Evolutionary conservation across 2,329 filamentous ascomycete genomes (phyloP).

Genomic region (Beauveria australis): DNA sequence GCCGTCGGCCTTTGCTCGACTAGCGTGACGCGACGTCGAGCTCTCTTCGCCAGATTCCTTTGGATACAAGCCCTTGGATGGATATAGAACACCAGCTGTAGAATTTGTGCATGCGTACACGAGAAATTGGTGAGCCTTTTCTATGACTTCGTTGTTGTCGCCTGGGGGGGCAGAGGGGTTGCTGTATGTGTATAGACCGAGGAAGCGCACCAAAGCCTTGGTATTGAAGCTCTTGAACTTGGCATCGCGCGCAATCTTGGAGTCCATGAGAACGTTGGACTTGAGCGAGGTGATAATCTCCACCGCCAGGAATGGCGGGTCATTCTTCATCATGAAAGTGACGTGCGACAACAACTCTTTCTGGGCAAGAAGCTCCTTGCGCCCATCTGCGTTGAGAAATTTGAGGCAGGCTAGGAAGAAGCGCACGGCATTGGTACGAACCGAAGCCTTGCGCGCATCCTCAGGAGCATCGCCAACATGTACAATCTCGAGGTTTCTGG

Average conservation of each 20-base stretch:
- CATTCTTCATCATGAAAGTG: slow-evolving; percentile 68
- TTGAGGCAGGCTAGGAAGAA: slow-evolving; percentile 74
- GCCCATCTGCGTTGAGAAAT: slow-evolving; percentile 67
- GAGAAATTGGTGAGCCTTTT: slow-evolving; percentile 68
- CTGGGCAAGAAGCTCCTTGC: slow-evolving; percentile 72
- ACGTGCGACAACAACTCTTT: slow-evolving; percentile 76
- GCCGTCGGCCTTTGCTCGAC: slow-evolving; percentile 57
- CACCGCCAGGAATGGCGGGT: slow-evolving; percentile 64
- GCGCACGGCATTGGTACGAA: slow-evolving; percentile 73
- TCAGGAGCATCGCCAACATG: slow-evolving; percentile 49
- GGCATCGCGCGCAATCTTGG: slow-evolving; percentile 59
- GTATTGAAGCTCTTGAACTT: slow-evolving; percentile 73
- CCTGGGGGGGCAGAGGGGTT: slow-evolving; percentile 35
- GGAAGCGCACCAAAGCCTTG: slow-evolving; percentile 62
- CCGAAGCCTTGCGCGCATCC: slow-evolving; percentile 62
- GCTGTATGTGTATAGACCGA: slow-evolving; percentile 60
- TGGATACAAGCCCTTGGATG: slow-evolving; percentile 79
- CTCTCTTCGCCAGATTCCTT: slow-evolving; percentile 51
- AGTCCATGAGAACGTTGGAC: slow-evolving; percentile 64
- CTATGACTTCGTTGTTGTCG: slow-evolving; percentile 45
- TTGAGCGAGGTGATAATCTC: slow-evolving; percentile 69
- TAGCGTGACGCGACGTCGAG: slow-evolving; percentile 17
- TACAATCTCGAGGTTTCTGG: slow-evolving; percentile 70
- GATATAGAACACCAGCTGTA: slow-evolving; percentile 64
- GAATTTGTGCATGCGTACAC: slow-evolving; percentile 65